Evolutionary conservation across 768 basidiomycete species (phyloP).

Genomic region (Strobilomyces echinocephalus): DNA sequence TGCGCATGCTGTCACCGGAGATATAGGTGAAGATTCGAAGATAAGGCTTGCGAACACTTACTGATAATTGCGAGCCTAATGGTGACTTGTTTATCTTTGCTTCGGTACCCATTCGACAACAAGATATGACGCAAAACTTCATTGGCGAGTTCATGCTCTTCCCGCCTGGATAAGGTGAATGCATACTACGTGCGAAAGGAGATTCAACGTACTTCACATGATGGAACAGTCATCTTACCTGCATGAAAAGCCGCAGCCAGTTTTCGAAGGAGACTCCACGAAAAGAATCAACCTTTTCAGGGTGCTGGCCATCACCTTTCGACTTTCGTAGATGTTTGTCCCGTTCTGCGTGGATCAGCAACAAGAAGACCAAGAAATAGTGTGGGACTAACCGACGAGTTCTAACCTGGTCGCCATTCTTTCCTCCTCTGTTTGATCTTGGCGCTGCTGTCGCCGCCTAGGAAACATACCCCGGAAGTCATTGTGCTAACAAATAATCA

Average conservation of each 20-base stretch:
- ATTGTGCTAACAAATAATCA: conserved; percentile 12
- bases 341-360: conserved; percentile 6
- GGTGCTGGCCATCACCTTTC: conserved; percentile 36
- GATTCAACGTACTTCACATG: background rate
- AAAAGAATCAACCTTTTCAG: conserved; percentile 57
- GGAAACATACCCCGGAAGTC: conserved; percentile 21
- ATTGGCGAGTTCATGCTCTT: conserved; percentile 61
- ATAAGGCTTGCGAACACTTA: conserved; percentile 26
- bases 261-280: conserved; percentile 78
- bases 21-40: background rate
- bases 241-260: conserved; percentile 83
- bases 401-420: conserved; percentile 48
- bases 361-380: background rate
- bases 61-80: conserved; percentile 76
- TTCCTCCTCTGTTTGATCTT: conserved; percentile 15
- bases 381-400: conserved; percentile 41
- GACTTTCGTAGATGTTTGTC: conserved; percentile 45
- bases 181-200: conserved; percentile 50
- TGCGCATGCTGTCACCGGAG: conserved; percentile 57
- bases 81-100: conserved; percentile 56
- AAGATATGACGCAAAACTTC: conserved; percentile 75
- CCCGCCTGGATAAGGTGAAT: conserved; percentile 61
- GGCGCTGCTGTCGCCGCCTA: conserved; percentile 10
- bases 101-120: conserved; percentile 68
- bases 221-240: conserved; percentile 43